phyloP scores from a whole-genome alignment of 2,329 filamentous ascomycete species.

The Stagonosporopsis tanaceti region DNA sequence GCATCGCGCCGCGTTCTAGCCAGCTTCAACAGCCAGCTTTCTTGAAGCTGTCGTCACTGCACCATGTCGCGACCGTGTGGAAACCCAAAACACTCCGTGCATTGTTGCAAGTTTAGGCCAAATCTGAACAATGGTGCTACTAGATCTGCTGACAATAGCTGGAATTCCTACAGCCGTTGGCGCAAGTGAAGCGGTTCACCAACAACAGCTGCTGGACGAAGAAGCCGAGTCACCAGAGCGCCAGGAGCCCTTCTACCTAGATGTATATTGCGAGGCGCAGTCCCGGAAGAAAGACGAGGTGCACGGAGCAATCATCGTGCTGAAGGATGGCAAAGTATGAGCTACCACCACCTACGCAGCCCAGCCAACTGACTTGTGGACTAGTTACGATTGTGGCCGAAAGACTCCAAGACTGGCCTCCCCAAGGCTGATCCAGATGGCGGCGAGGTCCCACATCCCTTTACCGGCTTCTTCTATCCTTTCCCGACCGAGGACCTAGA shows the following conservation, averaged over 20 bases:
- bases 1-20: constrained; percentile 30
- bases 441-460: constrained; percentile 53
- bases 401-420: constrained; percentile 41
- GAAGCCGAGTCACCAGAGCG: constrained; percentile 58
- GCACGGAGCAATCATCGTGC: constrained; percentile 53
- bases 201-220: constrained; percentile 57
- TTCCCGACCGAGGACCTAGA: constrained; percentile 57
- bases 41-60: constrained; percentile 13
- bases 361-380: not conserved
- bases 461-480: constrained; percentile 59
- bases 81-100: not conserved
- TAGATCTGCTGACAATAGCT: constrained; percentile 48
- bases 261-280: constrained; percentile 54
- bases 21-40: constrained; percentile 24
- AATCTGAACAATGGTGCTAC: constrained; percentile 18
- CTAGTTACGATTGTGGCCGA: constrained; percentile 48
- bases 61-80: constrained; percentile 10
- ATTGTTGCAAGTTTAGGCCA: not conserved
- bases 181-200: constrained; percentile 59
- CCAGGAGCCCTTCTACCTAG: constrained; percentile 60
- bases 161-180: constrained; percentile 58
- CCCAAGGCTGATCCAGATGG: constrained; percentile 33
- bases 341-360: not conserved
- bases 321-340: constrained; percentile 56
- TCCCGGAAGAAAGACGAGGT: constrained; percentile 51